These are phyloP conservation scores for Phytophthora cryptogea DNA, from an alignment of 352 stramenopile genomes.

Conservation along the genomic window DNA sequence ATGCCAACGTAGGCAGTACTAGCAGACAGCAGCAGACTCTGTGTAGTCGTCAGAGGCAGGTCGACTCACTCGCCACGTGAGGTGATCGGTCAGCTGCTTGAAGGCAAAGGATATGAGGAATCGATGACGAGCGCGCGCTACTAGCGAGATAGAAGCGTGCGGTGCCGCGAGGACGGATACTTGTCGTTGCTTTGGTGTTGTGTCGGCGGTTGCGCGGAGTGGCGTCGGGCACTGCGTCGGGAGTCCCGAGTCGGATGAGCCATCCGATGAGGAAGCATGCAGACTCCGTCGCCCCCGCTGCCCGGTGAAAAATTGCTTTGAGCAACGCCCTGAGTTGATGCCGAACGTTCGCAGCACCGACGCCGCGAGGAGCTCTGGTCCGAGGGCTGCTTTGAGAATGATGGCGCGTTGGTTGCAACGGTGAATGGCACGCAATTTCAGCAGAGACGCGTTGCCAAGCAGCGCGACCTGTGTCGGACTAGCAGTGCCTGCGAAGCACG, in stretches of 20 bases:
- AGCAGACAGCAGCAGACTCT: no score
- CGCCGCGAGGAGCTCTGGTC: constrained; percentile 15
- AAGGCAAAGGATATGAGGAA: not conserved
- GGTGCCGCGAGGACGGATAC: not conserved
- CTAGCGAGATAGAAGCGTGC: constrained; percentile 9
- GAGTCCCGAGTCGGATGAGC: no score
- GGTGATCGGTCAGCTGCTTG: constrained; percentile 1
- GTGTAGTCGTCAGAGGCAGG: not conserved
- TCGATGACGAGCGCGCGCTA: not conserved
- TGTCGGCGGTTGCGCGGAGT: not conserved
- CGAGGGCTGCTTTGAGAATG: not conserved
- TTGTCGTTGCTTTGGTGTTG: not conserved
- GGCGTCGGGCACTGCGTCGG: no score
- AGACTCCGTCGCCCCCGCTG: no score
- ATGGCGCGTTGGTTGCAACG: no score
- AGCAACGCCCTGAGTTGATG: constrained; percentile 9
- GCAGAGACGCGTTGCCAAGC: constrained; percentile 2
- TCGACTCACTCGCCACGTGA: not conserved
- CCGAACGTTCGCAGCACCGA: constrained; percentile 14
- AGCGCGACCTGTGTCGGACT: no score
- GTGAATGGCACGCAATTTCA: constrained; percentile 5
- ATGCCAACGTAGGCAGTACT: no score
- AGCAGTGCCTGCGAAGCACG: no score
- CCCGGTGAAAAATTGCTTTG: no score
- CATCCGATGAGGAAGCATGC: no score